Percentiles rank a stretch among this genome's conserved stretches.
phyloP scores from a whole-genome alignment of 164 flowering plant genomes.

The Magnolia officinalis region DNA sequence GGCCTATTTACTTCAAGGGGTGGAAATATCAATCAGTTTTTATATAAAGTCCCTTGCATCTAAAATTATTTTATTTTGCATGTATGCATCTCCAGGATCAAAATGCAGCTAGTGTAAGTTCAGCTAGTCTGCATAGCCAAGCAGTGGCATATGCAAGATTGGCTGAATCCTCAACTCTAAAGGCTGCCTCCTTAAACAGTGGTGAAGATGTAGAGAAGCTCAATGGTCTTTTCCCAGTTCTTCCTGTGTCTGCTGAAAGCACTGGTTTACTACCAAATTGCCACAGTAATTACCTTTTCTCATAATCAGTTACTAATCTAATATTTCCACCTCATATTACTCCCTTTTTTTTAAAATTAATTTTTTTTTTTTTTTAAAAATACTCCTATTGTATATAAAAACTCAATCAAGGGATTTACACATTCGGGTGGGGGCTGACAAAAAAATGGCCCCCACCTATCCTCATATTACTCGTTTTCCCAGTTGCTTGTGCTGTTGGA shows the following conservation, averaged over 20 bases:
- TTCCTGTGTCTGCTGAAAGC: constrained; percentile 88
- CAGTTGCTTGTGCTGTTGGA: background rate
- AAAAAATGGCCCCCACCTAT: too few species aligned
- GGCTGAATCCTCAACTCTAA: constrained; percentile 46
- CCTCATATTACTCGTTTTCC: background rate
- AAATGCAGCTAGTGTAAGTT: constrained; percentile 23
- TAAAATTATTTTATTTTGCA: constrained; percentile 1
- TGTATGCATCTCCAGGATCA: constrained; percentile 34
- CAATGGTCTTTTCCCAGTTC: constrained; percentile 43
- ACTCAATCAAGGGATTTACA: too few species aligned
- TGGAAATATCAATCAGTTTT: background rate
- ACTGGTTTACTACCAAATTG: constrained; percentile 61
- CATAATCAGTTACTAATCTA: background rate
- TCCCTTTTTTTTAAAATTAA: too few species aligned
- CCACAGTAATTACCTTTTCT: constrained; percentile 36
- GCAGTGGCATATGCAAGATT: constrained; percentile 65
- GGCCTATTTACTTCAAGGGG: background rate
- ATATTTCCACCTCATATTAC: background rate
- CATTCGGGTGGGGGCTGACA: too few species aligned
- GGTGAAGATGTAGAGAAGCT: constrained; percentile 26
- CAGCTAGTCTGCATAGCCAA: constrained; percentile 53
- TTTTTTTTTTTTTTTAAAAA: too few species aligned
- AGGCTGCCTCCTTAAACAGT: constrained; percentile 18
- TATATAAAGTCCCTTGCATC: background rate
- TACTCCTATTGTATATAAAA: too few species aligned